A percentile compares a stretch with the other conserved stretches of the same genome.
Conservation (phyloP, 805 yeast genomes). For the Yarrowia sp. region DNA sequence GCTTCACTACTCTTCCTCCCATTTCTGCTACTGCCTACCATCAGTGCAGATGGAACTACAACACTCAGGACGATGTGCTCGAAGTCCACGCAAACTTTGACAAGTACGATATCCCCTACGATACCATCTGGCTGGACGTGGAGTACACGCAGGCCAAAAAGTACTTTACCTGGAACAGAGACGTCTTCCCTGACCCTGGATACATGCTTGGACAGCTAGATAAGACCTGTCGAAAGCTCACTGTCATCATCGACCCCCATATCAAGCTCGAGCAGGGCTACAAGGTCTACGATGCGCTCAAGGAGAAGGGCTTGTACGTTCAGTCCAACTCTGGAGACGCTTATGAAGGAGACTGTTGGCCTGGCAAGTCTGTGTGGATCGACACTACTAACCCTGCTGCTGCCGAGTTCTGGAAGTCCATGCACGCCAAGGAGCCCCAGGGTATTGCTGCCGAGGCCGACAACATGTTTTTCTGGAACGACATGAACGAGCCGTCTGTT, state of each 20-base stretch:
- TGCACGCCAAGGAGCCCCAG: constrained; percentile 48
- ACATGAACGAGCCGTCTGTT: constrained; percentile 97
- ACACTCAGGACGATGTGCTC: constrained; percentile 85
- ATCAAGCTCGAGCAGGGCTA: constrained; percentile 67
- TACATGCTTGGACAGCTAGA: constrained; percentile 70
- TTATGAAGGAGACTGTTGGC: constrained; percentile 95
- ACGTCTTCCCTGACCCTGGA: constrained; percentile 75
- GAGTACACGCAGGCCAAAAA: constrained; percentile 88
- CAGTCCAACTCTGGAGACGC: constrained; percentile 56
- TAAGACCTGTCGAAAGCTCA: constrained; percentile 77
- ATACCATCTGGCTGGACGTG: constrained; percentile 92
- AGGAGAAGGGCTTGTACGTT: constrained; percentile 56
- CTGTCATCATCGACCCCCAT: constrained; percentile 91
- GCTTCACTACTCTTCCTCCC: constrained; percentile 75
- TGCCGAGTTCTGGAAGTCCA: constrained; percentile 44
- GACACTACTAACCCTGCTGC: constrained; percentile 78
- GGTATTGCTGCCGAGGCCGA: constrained; percentile 57
- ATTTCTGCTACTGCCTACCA: constrained; percentile 86
- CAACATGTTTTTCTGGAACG: constrained; percentile 91
- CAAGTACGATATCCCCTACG: constrained; percentile 77
- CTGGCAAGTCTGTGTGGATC: constrained; percentile 94
- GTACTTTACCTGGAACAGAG: constrained; percentile 89
- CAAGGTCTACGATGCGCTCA: constrained; percentile 63
- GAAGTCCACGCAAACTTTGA: constrained; percentile 75
- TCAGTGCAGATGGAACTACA: constrained; percentile 98